Percentiles rank a stretch among this genome's conserved stretches.
These are phyloP conservation scores for Mucor lusitanicus DNA, from an alignment of 371 early-diverging fungal genomes.

Conservation along the genomic window DNA sequence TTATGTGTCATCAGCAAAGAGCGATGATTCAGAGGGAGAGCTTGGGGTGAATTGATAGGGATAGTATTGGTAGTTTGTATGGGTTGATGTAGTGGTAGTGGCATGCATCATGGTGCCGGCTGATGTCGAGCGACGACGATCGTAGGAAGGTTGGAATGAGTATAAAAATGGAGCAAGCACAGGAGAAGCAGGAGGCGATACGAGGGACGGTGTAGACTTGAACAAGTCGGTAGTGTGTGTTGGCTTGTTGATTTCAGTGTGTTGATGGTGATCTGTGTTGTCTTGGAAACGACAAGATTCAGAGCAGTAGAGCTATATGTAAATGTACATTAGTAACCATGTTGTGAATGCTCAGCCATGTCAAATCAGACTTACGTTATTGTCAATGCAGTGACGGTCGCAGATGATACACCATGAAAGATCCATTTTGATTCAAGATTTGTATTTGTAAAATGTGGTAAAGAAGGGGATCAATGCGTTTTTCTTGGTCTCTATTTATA, in stretches of 20 bases:
- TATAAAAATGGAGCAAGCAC: slow-evolving; percentile 18
- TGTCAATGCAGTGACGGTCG: slow-evolving; percentile 30
- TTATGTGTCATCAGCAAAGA: slow-evolving; percentile 25
- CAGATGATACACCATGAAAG: slow-evolving; percentile 41
- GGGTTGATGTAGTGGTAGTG: not conserved
- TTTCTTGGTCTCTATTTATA: slow-evolving; percentile 2
- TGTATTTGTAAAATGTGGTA: not conserved
- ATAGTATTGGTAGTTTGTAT: slow-evolving; percentile 11
- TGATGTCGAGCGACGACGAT: slow-evolving; percentile 16
- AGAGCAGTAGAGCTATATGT: slow-evolving; percentile 21
- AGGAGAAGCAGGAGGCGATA: slow-evolving; percentile 22
- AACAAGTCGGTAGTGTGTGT: slow-evolving; percentile 3
- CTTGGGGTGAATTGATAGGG: slow-evolving; percentile 20
- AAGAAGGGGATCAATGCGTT: not conserved
- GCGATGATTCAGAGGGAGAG: slow-evolving; percentile 21
- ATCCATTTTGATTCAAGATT: slow-evolving; percentile 21
- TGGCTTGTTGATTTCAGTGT: not conserved
- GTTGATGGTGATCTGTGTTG: not conserved
- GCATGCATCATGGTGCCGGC: slow-evolving; percentile 10
- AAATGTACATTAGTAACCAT: not conserved
- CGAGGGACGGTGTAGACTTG: slow-evolving; percentile 7
- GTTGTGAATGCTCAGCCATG: too few relatives aligned
- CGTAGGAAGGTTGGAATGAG: slow-evolving; percentile 13
- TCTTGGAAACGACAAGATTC: slow-evolving; percentile 25
- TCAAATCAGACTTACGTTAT: slow-evolving; percentile 12